Base-by-base conservation (phyloP, 192 early-diverging fungal genomes). In the Gaertneriomyces sp. region DNA sequence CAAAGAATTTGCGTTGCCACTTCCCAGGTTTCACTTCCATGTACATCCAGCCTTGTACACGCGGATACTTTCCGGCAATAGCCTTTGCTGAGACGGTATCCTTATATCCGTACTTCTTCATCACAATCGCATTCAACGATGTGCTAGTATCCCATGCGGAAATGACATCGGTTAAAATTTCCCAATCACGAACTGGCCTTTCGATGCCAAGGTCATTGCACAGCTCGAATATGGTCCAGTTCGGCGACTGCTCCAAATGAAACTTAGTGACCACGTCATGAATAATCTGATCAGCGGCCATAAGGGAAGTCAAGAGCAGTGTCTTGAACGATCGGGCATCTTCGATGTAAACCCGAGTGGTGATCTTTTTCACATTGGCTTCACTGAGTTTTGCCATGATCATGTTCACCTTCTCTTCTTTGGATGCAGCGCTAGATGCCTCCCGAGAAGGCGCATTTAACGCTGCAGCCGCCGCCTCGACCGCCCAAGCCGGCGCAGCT, bases 181-280 rank as follows among this genome's bases (percentile, higher is more conserved):
- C 95, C 89, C 92, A 98, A 67, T 93, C 90, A 33, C 91, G 82
- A 42, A 98, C 63, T 20, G 93, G 93, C 62, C 95, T 82, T 76
- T 98, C 95, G 51, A 95, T 76, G 42, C 88, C 87, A 75, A 89
- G 85, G 63, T 95, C 85, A 64, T 90, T 89, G 40, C 89, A 85
- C 42, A 94, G 77, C 69, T 98, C 95, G 80, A 98, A 98, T 43
- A 98, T 74, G 5, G 92, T 89, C 93, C 93, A 98, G 12, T 81
- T 74, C 1, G 66, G 58, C 55, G 70, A 76, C 70, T 63, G 58
- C 56, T 76, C 76, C 56, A 82, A 75, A 17, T 63, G 69, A n/a
- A 74, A 78, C 53, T 78, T 80, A 58, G 86, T 73, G 47, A 84
- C 76, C 58, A 95, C 73, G 64, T 91, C 87, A 38, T 86, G 67